Evolutionary conservation across 129 eudicot genomes (phyloP).

Genomic region (Saussurea involucrata): DNA sequence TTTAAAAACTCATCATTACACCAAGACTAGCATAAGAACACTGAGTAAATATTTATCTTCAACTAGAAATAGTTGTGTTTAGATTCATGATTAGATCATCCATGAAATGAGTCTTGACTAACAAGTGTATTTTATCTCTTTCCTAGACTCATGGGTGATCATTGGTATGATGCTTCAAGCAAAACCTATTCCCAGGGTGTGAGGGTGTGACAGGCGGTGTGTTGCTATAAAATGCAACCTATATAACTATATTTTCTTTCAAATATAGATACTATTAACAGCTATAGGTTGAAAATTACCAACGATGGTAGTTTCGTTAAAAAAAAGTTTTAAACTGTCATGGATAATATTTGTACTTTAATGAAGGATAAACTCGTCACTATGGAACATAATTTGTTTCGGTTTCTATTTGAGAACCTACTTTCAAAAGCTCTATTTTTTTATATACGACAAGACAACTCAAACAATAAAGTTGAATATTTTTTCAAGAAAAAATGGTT

Average conservation of each 20-base stretch:
- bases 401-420: neutral
- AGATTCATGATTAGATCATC: neutral
- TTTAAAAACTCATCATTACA: neutral
- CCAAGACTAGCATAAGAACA: neutral
- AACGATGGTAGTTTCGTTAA: neutral
- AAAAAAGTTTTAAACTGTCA: neutral
- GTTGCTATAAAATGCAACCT: no score
- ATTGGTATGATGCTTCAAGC: no score
- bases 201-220: no score
- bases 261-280: neutral
- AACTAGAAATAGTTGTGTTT: neutral
- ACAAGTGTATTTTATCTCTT: neutral
- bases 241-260: neutral
- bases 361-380: neutral
- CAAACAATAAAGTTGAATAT: neutral
- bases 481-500: no score
- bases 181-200: no score
- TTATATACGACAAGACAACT: neutral
- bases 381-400: no score
- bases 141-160: no score
- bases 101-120: neutral
- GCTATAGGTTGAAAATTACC: neutral
- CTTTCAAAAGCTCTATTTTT: no score
- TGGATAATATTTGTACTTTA: neutral
- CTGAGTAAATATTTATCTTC: neutral